phyloP scores from a whole-genome alignment of 2,329 filamentous ascomycete species.

The Ophiostoma pallidulum region DNA sequence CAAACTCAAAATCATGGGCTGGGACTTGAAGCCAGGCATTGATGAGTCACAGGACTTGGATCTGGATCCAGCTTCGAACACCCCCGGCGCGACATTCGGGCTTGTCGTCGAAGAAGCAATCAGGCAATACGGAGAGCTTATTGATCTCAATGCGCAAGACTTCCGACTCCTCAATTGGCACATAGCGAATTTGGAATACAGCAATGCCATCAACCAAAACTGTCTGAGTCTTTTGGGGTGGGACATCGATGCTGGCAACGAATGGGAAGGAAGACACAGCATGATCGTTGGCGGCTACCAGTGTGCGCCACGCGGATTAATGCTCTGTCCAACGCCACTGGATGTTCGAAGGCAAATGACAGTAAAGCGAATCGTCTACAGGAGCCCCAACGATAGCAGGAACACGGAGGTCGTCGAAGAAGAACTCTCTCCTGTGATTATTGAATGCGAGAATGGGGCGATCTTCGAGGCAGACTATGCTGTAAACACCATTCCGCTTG shows the following conservation, averaged over 20 bases:
- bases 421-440: slow-evolving; percentile 23
- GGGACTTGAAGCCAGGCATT: slow-evolving; percentile 59
- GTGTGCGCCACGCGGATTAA: slow-evolving; percentile 78
- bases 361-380: slow-evolving; percentile 63
- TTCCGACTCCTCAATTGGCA: slow-evolving; percentile 95
- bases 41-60: slow-evolving; percentile 59
- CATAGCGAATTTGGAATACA: slow-evolving; percentile 95
- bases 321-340: slow-evolving; percentile 65
- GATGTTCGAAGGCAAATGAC: slow-evolving; percentile 65
- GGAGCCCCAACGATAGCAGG: slow-evolving; percentile 21
- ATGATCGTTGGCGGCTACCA: slow-evolving; percentile 93
- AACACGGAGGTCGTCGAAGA: not conserved
- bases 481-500: slow-evolving; percentile 83
- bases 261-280: slow-evolving; percentile 90
- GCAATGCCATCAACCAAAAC: slow-evolving; percentile 82
- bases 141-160: slow-evolving; percentile 78
- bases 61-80: slow-evolving; percentile 54
- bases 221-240: slow-evolving; percentile 82
- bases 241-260: slow-evolving; percentile 96
- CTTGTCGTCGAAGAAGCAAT: slow-evolving; percentile 91
- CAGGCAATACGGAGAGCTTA: slow-evolving; percentile 70
- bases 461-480: slow-evolving; percentile 76
- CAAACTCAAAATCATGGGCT: slow-evolving; percentile 74
- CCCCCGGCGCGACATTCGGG: slow-evolving; percentile 65
- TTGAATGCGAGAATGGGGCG: slow-evolving; percentile 71